Evolutionary conservation across 2,329 filamentous ascomycete species (phyloP), one percentile per base, ranked within the genome.

Genomic region (Fusarium coicis): DNA sequence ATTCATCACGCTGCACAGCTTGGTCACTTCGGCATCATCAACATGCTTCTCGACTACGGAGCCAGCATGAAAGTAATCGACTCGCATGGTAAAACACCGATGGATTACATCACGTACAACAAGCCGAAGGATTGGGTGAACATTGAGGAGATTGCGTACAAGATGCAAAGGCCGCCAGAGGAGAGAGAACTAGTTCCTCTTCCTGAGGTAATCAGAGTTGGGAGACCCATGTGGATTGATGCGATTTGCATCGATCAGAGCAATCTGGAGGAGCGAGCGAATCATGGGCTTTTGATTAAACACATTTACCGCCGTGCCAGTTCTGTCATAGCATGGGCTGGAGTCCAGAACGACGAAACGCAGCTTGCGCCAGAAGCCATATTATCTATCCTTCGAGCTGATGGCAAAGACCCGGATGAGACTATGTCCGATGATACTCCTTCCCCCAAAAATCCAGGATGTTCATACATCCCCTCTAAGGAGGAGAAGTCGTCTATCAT

Each of bases 201-300:
- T 10, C 43, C 50, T 0, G 26, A 49, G 0, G 15, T 34, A 0
- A 2, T 66, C 1, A 9, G 40, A 4, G 34, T 53, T 11, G 65
- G 65, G 2, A 66, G 21, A 8, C 62, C 53, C 5, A 47, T 68
- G 7, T 68, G 65, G 65, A 66, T 68, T 30, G 65, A 68, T 23
- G 53, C 65, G 2, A 21, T 68, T 1, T 68, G 62, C 26, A 26
- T 60, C 15, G 9, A 66, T 12, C 62, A 53, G 10, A 32, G 2
- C 12, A 39, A 34, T 23, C 0, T 1, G 0, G 10, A 26, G 2
- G 65, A 66, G 11, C 30, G n/a, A 3, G 11, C 4, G 4, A 53
- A 5, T 7, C 46, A 47, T 18, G n/a, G 11, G 10, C 16, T 42
- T 7, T 18, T 54, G 3, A 53, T 60, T 2, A 1, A 34, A 2